These are phyloP conservation scores for Syzygium jambos DNA, from an alignment of 345 rosid genomes.

Conservation along the genomic window DNA sequence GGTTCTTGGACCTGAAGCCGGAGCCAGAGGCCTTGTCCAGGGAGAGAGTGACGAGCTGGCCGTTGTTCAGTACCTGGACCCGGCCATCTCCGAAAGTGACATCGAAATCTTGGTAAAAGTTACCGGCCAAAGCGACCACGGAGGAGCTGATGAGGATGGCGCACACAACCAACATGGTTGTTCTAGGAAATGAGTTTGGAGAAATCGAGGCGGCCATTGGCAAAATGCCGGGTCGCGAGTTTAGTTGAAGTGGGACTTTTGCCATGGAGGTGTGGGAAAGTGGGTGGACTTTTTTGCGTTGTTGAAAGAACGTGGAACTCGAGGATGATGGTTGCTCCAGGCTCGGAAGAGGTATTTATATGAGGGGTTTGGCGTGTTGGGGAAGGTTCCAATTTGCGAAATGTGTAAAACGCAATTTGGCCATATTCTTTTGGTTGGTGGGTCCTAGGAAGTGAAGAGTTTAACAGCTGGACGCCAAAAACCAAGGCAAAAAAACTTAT, in stretches of 20 bases:
- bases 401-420: background rate
- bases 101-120: slow-evolving; percentile 37
- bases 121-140: slow-evolving; percentile 7
- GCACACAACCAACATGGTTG: background rate
- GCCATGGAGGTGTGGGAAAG: background rate
- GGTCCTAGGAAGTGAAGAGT: background rate
- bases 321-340: background rate
- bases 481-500: background rate
- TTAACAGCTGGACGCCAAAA: background rate
- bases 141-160: background rate
- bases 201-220: background rate
- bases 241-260: background rate
- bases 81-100: slow-evolving; percentile 63
- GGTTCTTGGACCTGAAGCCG: slow-evolving; percentile 55
- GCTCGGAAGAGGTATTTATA: background rate
- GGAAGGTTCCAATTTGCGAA: background rate
- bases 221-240: background rate
- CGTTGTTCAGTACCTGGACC: slow-evolving; percentile 39
- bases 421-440: background rate
- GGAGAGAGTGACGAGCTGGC: slow-evolving; percentile 42
- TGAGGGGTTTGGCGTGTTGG: background rate
- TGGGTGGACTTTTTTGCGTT: background rate
- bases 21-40: slow-evolving; percentile 70
- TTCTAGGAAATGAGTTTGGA: background rate
- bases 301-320: background rate